Percentiles rank a stretch among this genome's conserved stretches.
phyloP scores from a whole-genome alignment of 768 basidiomycete species.

The Hericium rajendrae region DNA sequence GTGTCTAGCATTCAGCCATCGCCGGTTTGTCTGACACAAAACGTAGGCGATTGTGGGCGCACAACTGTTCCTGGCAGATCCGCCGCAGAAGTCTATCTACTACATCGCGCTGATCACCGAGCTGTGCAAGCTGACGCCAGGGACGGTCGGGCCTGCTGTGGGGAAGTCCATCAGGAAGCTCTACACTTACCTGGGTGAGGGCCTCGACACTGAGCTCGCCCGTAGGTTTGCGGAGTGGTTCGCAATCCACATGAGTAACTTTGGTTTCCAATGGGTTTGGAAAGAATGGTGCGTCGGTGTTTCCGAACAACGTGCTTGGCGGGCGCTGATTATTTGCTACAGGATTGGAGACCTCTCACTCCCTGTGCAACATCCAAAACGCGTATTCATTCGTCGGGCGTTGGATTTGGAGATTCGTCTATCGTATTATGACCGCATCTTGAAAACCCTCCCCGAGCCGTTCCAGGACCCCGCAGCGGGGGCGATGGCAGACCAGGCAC shows the following conservation, averaged over 20 bases:
- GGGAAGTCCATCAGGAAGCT: constrained; percentile 90
- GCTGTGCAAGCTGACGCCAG: constrained; percentile 87
- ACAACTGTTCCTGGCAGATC: constrained; percentile 67
- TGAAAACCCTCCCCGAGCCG: constrained; percentile 75
- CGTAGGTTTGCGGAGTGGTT: constrained; percentile 93
- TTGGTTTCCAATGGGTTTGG: constrained; percentile 98
- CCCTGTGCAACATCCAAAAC: constrained; percentile 70
- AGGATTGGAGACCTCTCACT: constrained; percentile 84
- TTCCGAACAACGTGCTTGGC: background rate
- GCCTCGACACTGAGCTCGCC: constrained; percentile 77
- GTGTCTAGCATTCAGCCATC: background rate
- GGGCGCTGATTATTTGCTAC: background rate
- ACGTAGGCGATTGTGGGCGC: constrained; percentile 61
- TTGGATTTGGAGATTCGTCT: constrained; percentile 85
- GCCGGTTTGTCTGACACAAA: constrained; percentile 1
- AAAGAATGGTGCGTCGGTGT: constrained; percentile 76
- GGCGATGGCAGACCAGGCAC: constrained; percentile 60
- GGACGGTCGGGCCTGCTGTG: constrained; percentile 90
- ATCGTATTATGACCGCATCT: constrained; percentile 87
- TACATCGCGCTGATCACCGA: constrained; percentile 86
- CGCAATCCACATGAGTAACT: constrained; percentile 92
- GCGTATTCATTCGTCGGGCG: constrained; percentile 78
- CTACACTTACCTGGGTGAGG: constrained; percentile 70
- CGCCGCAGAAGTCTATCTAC: constrained; percentile 72
- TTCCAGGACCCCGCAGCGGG: constrained; percentile 61